phyloP scores from a whole-genome alignment of 331 rosid genomes.

The Stylosanthes scabra region DNA sequence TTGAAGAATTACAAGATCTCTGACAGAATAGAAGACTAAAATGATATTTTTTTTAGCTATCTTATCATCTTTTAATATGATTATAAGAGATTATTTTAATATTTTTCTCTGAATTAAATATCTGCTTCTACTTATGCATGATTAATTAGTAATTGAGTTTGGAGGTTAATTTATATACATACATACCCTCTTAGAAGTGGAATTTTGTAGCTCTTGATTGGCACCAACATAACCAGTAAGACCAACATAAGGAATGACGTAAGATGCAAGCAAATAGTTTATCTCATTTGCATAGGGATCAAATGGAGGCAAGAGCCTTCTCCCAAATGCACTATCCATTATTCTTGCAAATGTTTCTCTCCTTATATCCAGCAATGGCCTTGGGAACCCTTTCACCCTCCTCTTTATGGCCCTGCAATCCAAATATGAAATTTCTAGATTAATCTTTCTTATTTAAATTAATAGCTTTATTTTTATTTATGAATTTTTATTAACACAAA shows the following conservation, averaged over 20 bases:
- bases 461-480: too few species aligned
- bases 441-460: too few species aligned
- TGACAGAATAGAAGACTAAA: too few species aligned
- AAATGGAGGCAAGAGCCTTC: slow-evolving; percentile 56
- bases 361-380: slow-evolving; percentile 74
- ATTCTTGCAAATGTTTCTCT: slow-evolving; percentile 54
- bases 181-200: slow-evolving; percentile 53
- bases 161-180: background rate
- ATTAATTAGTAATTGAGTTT: background rate
- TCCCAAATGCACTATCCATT: slow-evolving; percentile 63
- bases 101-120: too few species aligned
- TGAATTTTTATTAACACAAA: too few species aligned
- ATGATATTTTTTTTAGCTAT: too few species aligned
- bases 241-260: slow-evolving; percentile 80
- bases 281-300: slow-evolving; percentile 69
- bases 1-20: too few species aligned
- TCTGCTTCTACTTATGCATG: too few species aligned
- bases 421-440: too few species aligned
- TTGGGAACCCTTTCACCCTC: slow-evolving; percentile 69
- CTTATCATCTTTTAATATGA: too few species aligned
- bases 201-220: slow-evolving; percentile 56
- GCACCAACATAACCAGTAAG: slow-evolving; percentile 90
- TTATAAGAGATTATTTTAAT: too few species aligned
- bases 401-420: slow-evolving; percentile 47
- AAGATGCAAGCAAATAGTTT: slow-evolving; percentile 75